Base-by-base conservation (phyloP, 306 rosid species). In the Cicer bijugum region DNA sequence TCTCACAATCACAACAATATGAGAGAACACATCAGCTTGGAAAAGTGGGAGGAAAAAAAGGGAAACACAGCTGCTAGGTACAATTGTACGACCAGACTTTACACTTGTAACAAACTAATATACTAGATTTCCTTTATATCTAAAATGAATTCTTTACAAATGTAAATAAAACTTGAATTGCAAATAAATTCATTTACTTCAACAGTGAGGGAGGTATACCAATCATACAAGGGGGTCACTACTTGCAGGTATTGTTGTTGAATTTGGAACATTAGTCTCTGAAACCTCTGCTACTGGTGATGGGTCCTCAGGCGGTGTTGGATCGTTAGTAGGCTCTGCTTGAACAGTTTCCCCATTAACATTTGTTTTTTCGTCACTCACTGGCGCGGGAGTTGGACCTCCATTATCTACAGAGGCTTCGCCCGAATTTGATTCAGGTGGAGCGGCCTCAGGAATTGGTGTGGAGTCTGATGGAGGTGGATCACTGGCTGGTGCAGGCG, bases 221-320 rank as follows among this genome's bases (percentile, higher is more conserved):
- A 75, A 71, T 88, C 83, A 83, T 78, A 69, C 1, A 66, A 70
- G 57, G 8, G 76, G 76, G 69, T 87, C 89, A 56, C 71, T 87
- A 60, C 71, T 58, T 4, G 74, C 16, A 62, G 87, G 74, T 53
- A 28, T 63, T 61, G 86, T 35, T 42, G 79, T 51, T 9, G 79
- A 77, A 55, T 5, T 63, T 12, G 79, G 82, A 60, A 9, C 71
- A 53, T 35, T 76, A 12, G 77, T 71, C 65, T 80, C 78, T 12
- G 59, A 76, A 53, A 60, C 74, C 69, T 74, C 90, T 20, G 83
- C 81, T 39, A 20, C 75, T 42, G 64, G 85, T 33, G 88, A 81
- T 16, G 82, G 87, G 12, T 23, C 81, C 69, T 78, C 88, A 8
- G 81, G 59, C 12, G 83, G 67, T 50, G 84, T 61, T 9, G 79